Evolutionary conservation across 148 eudicot species (phyloP).

Genomic region (Beta vulgaris): DNA sequence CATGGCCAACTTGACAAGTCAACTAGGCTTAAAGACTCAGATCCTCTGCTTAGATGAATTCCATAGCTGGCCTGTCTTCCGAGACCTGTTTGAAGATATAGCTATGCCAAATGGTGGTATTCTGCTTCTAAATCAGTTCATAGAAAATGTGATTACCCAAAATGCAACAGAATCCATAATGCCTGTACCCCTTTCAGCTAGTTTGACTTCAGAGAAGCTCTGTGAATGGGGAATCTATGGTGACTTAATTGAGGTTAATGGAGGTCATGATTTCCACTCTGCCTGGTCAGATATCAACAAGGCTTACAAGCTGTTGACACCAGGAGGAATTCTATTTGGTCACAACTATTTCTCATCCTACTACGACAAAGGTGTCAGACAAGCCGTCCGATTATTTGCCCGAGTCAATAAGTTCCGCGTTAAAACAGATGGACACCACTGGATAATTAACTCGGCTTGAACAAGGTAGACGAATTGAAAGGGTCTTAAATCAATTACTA

Average conservation of each 20-base stretch:
- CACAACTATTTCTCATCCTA: slow-evolving; percentile 20
- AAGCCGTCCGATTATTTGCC: slow-evolving; percentile 26
- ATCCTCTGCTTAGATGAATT: slow-evolving; percentile 19
- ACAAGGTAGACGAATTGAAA: background rate
- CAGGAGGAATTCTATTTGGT: slow-evolving; percentile 27
- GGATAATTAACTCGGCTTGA: slow-evolving; percentile 21
- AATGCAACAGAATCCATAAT: slow-evolving; percentile 21
- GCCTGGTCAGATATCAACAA: slow-evolving; percentile 27
- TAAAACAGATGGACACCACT: slow-evolving; percentile 13
- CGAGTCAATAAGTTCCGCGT: slow-evolving; percentile 20
- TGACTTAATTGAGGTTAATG: slow-evolving; percentile 27
- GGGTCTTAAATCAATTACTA: background rate
- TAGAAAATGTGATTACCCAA: slow-evolving; percentile 10
- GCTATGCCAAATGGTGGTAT: slow-evolving; percentile 18
- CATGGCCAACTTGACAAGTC: slow-evolving; percentile 22
- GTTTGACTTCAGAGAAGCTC: slow-evolving; percentile 5
- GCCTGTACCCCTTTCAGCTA: slow-evolving; percentile 7
- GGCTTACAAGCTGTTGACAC: slow-evolving; percentile 28
- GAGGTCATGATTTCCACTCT: slow-evolving; percentile 13
- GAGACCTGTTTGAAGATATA: slow-evolving; percentile 17
- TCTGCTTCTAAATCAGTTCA: slow-evolving; percentile 13
- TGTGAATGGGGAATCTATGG: slow-evolving; percentile 28
- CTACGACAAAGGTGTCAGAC: slow-evolving; percentile 18
- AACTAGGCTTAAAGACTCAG: slow-evolving; percentile 20
- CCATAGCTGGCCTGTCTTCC: background rate